A percentile compares a stretch with the other conserved stretches of the same genome.
Conservation (phyloP, 345 rosid genomes). For the Hibiscus tridactylites region DNA sequence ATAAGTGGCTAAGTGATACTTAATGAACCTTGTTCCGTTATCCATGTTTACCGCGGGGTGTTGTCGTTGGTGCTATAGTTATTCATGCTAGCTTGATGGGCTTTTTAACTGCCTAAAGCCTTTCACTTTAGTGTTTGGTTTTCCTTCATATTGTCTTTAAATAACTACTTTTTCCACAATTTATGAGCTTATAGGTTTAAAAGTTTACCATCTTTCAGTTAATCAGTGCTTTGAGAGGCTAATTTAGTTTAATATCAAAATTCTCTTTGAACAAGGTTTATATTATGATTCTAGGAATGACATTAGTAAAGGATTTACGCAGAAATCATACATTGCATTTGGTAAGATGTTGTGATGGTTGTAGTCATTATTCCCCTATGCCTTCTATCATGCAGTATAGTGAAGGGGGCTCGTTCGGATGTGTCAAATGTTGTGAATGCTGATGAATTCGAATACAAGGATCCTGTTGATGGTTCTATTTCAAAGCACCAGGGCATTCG, state of each 20-base stretch:
- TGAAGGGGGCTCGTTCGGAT: too few species aligned
- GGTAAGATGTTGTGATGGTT: background rate
- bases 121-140: background rate
- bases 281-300: too few species aligned
- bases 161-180: background rate
- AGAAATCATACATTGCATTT: background rate
- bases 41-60: background rate
- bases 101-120: background rate
- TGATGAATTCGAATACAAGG: too few species aligned
- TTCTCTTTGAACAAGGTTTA: too few species aligned
- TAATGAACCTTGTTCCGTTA: background rate
- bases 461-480: too few species aligned
- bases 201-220: background rate
- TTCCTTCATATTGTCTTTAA: background rate
- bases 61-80: background rate
- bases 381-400: conserved; percentile 39
- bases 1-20: background rate
- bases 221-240: too few species aligned
- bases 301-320: too few species aligned
- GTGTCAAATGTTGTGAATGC: too few species aligned
- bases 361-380: background rate
- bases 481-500: too few species aligned
- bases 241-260: too few species aligned
- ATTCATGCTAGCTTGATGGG: background rate
- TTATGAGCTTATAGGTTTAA: background rate